These are phyloP conservation scores for Marvania coccoides DNA, from an alignment of 139 green algal genomes.

Conservation along the genomic window DNA sequence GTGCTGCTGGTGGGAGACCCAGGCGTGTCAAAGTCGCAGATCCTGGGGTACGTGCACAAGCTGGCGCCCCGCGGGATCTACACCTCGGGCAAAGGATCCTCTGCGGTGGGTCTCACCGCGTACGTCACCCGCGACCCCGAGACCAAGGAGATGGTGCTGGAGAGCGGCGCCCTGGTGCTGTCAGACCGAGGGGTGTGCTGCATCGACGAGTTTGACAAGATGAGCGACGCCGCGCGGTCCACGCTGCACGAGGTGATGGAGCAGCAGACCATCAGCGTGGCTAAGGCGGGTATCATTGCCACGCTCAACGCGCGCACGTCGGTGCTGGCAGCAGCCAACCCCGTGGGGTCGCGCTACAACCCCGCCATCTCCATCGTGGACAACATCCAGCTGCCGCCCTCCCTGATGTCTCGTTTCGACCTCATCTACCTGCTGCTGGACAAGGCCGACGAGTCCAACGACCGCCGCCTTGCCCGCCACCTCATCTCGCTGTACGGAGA, in stretches of 20 bases:
- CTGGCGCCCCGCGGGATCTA: constrained; percentile 93
- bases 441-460: constrained; percentile 71
- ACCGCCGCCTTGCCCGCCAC: constrained; percentile 82
- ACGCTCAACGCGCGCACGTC: constrained; percentile 94
- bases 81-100: constrained; percentile 85
- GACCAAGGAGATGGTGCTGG: constrained; percentile 91
- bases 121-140: constrained; percentile 92
- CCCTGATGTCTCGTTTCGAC: constrained; percentile 88
- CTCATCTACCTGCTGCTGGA: constrained; percentile 97
- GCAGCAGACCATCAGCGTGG: constrained; percentile 96
- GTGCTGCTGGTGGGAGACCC: constrained; percentile 94
- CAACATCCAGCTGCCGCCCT: constrained; percentile 97
- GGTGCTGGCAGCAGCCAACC: constrained; percentile 71
- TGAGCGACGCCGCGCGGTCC: constrained; percentile 83
- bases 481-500: constrained; percentile 83
- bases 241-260: constrained; percentile 97
- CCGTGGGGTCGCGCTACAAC: constrained; percentile 78
- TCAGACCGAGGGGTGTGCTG: constrained; percentile 90
- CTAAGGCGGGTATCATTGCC: constrained; percentile 97
- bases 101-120: constrained; percentile 91
- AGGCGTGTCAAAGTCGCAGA: constrained; percentile 91
- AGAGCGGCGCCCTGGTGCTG: constrained; percentile 93
- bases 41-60: constrained; percentile 93
- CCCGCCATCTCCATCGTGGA: constrained; percentile 79
- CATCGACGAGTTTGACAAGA: constrained; percentile 99